Evolutionary conservation across 2,329 filamentous ascomycete genomes (phyloP).

Genomic region (Myotisia sp.): DNA sequence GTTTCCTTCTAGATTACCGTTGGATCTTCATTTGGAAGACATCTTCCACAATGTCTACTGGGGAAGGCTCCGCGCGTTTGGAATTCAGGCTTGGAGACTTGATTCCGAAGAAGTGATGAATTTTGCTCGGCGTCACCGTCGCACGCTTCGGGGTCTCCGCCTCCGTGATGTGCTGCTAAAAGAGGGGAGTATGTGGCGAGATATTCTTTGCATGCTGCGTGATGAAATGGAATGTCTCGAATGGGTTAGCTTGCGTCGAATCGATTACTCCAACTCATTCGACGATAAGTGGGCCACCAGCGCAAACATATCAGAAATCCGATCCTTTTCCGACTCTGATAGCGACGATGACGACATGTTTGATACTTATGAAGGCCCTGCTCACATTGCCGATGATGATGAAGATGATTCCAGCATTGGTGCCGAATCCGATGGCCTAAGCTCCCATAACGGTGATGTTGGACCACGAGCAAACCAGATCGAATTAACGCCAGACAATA

Average conservation of each 20-base stretch:
- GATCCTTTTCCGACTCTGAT: constrained; percentile 13
- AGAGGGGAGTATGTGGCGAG: constrained; percentile 45
- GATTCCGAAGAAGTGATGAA: constrained; percentile 46
- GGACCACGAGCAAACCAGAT: constrained; percentile 13
- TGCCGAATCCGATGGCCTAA: constrained; percentile 13
- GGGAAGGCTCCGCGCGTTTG: constrained; percentile 48
- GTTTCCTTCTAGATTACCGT: constrained; percentile 43
- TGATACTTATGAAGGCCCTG: constrained; percentile 8
- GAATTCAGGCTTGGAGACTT: constrained; percentile 51
- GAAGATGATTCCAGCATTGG: constrained; percentile 12
- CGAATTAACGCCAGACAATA: constrained; percentile 13
- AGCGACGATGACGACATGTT: constrained; percentile 12
- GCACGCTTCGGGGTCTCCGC: constrained; percentile 44
- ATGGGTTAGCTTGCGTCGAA: constrained; percentile 48
- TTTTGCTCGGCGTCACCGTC: constrained; percentile 41
- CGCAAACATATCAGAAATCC: constrained; percentile 13
- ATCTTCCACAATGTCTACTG: constrained; percentile 50
- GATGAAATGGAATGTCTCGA: constrained; percentile 44
- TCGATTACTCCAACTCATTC: constrained; percentile 45
- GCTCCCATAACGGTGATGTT: constrained; percentile 13
- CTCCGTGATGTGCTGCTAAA: constrained; percentile 48
- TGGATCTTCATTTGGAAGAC: constrained; percentile 44
- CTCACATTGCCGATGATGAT: constrained; percentile 5
- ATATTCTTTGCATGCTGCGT: constrained; percentile 44
- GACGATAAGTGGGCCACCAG: constrained; percentile 26